Evolutionary conservation across 2,329 filamentous ascomycete genomes (phyloP).

Genomic region (Bisporella sp.): DNA sequence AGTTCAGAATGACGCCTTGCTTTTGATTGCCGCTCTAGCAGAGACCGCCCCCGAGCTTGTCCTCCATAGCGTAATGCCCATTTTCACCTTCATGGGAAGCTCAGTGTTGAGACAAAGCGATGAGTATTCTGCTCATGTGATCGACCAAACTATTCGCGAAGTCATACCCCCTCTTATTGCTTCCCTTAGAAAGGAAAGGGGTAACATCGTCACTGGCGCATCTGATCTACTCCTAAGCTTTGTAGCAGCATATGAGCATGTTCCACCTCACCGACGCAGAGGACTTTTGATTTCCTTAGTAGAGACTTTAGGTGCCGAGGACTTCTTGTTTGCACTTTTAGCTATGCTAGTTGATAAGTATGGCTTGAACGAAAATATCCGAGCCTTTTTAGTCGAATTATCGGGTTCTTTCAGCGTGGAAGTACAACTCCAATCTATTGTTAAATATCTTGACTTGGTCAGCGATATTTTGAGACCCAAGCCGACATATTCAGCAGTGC

Average conservation of each 20-base stretch:
- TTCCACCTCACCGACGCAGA: slow-evolving; percentile 77
- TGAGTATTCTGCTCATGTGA: slow-evolving; percentile 93
- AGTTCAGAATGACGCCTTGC: slow-evolving; percentile 84
- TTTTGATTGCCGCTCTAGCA: slow-evolving; percentile 81
- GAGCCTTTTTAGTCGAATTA: slow-evolving; percentile 69
- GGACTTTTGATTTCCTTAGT: slow-evolving; percentile 80
- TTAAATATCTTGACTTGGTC: slow-evolving; percentile 69
- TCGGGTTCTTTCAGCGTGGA: slow-evolving; percentile 65
- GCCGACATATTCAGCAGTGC: slow-evolving; percentile 62
- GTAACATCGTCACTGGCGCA: slow-evolving; percentile 71
- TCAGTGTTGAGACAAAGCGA: slow-evolving; percentile 89
- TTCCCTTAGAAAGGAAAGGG: slow-evolving; percentile 74
- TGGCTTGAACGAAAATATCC: slow-evolving; percentile 64
- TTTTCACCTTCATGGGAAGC: slow-evolving; percentile 96
- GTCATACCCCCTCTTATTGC: slow-evolving; percentile 88
- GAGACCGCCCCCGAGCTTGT: slow-evolving; percentile 85
- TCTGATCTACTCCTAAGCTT: slow-evolving; percentile 93
- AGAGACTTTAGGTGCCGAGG: slow-evolving; percentile 74
- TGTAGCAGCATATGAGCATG: slow-evolving; percentile 91
- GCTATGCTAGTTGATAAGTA: slow-evolving; percentile 91
- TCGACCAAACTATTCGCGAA: slow-evolving; percentile 88
- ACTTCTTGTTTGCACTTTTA: slow-evolving; percentile 82
- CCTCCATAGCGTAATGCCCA: slow-evolving; percentile 95
- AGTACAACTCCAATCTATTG: slow-evolving; percentile 71
- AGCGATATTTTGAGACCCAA: slow-evolving; percentile 70